phyloP scores from a whole-genome alignment of 306 rosid species.

The Luffa acutangula region DNA sequence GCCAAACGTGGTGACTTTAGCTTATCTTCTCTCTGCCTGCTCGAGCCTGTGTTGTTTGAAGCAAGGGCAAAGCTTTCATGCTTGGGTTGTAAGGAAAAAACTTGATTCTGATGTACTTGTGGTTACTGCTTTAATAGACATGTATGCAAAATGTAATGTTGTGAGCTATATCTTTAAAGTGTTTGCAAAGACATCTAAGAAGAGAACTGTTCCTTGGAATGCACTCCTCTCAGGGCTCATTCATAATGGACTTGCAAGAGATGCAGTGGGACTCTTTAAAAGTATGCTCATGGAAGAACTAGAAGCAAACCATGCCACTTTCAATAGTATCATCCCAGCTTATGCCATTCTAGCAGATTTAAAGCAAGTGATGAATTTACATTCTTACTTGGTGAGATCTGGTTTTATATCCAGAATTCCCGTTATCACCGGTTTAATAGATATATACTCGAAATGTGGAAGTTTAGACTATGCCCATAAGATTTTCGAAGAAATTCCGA shows the following conservation, averaged over 20 bases:
- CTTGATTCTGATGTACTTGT: no score
- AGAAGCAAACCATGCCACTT: conserved; percentile 47
- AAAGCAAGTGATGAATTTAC: conserved; percentile 52
- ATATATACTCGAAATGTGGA: conserved; percentile 65
- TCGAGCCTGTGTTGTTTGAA: no score
- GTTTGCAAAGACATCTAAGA: conserved; percentile 42
- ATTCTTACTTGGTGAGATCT: conserved; percentile 42
- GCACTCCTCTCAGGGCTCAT: conserved; percentile 55
- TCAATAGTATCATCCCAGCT: conserved; percentile 64
- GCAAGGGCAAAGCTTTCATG: no score
- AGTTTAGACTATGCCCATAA: conserved; percentile 44
- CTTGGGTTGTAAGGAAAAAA: no score
- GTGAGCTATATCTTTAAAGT: conserved; percentile 7
- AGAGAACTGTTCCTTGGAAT: conserved; percentile 63
- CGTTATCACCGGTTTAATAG: conserved; percentile 59
- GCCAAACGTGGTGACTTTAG: no score
- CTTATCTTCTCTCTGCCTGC: no score
- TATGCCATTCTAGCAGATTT: conserved; percentile 60
- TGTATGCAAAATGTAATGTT: no score
- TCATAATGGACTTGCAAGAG: conserved; percentile 46
- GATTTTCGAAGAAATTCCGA: conserved; percentile 40
- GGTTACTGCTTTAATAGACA: no score
- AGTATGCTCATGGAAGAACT: conserved; percentile 45
- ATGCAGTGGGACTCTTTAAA: conserved; percentile 49
- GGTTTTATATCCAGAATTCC: conserved; percentile 54